phyloP scores from a whole-genome alignment of 306 rosid genomes.

The Acacia acuminata region DNA sequence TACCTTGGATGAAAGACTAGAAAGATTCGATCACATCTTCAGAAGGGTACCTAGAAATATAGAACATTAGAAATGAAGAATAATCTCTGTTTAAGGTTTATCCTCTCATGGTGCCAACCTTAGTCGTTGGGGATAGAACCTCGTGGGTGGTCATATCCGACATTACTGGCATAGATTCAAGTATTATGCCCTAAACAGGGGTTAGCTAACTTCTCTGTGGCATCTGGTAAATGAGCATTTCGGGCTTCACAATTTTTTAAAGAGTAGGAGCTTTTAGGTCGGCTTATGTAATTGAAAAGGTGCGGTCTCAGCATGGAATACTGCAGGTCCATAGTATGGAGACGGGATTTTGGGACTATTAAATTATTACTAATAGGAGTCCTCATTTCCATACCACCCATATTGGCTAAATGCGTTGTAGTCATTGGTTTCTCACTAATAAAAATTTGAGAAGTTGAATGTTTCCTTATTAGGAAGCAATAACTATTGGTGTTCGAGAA shows the following conservation, averaged over 20 bases:
- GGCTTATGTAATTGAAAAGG: not conserved
- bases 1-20: constrained; percentile 24
- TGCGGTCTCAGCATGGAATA: not conserved
- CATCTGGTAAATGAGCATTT: constrained; percentile 8
- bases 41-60: constrained; percentile 17
- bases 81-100: not conserved
- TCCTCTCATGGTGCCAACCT: not conserved
- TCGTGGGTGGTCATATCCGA: not conserved
- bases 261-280: not conserved
- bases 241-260: not conserved
- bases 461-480: not conserved
- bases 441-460: not conserved
- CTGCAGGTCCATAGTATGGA: not conserved
- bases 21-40: constrained; percentile 4
- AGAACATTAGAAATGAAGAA: constrained; percentile 8
- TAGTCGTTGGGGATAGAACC: not conserved
- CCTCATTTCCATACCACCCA: not conserved
- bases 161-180: not conserved
- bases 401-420: not conserved
- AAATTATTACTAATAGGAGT: not conserved
- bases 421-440: not conserved
- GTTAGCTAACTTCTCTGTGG: constrained; percentile 16
- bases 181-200: not conserved
- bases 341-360: not conserved
- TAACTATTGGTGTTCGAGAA: not conserved